Evolutionary conservation across 371 early-diverging fungal genomes (phyloP), one percentile per base, ranked within the genome.

Genomic region (Syncephalis fuscata): DNA sequence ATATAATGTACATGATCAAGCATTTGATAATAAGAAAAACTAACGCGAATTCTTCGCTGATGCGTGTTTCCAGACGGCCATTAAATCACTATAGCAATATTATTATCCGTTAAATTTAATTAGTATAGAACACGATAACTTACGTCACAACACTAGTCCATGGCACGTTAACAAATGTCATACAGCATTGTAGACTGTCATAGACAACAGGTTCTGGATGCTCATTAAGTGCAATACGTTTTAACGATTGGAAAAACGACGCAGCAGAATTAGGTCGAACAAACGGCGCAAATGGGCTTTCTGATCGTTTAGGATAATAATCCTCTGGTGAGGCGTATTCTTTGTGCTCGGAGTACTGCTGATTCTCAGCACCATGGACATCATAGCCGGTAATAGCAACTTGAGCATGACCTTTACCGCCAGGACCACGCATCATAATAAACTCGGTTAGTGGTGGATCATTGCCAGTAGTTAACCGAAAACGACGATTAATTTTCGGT

Each of bases 401-500:
- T 64, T 83, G 87, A 32, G 83, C 82, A 54, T 81, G 80, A 3
- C 87, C 87, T 63, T 78, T 80, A n/a, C 81, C 84, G 24, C 76
- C 71, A 8, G 87, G 87, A 5, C 85, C 87, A 20, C 87, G 70
- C 87, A 86, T 86, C 79, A 83, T 80, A 23, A 86, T 70, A 63
- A 80, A 84, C 54, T 86, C 83, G 14, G 78, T 81, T 8, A 78
- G 73, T 38, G 63, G 65, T 2, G 61, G 58, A 16, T 61, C 60
- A 40, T 63, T 62, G 16, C 73, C 59, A 27, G 55, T 32, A 7
- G 11, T 11, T 7, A 32, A 7, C 45, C 63, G 58, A 48, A 61
- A 62, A 37, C 61, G 46, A 40, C 50, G 54, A 15, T 51, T 59
- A 32, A 57, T 54, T 27, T 74, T 73, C 26, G 72, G 65, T 3